Conservation (phyloP, 495 filamentous ascomycete species). For the Penicillium goetzii region DNA sequence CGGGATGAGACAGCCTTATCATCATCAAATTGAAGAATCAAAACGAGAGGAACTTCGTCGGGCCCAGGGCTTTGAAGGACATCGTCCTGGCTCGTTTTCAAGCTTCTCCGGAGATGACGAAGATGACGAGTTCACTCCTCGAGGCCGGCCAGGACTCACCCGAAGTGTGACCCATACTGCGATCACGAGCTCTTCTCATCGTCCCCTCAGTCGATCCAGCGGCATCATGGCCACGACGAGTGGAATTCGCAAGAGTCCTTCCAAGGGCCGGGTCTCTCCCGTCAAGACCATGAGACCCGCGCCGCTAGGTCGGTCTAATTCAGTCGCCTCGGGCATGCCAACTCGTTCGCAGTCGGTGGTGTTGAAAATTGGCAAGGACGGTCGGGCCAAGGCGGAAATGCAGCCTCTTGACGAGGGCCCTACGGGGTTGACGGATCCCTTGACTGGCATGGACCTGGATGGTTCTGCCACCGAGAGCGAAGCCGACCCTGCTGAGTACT, state of each 20-base stretch:
- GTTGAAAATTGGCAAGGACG: slow-evolving; percentile 72
- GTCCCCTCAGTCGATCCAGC: slow-evolving; percentile 35
- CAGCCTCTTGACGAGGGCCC: slow-evolving; percentile 55
- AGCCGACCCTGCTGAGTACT: slow-evolving; percentile 63
- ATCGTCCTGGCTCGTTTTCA: slow-evolving; percentile 16
- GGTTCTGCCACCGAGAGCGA: slow-evolving; percentile 54
- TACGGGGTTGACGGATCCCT: slow-evolving; percentile 46
- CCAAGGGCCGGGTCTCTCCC: slow-evolving; percentile 48
- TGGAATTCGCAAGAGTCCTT: slow-evolving; percentile 51
- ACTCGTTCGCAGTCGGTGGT: slow-evolving; percentile 56
- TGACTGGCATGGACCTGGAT: slow-evolving; percentile 50
- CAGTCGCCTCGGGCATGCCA: slow-evolving; percentile 36
- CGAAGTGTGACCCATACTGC: slow-evolving; percentile 60
- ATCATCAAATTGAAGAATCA: slow-evolving; percentile 61
- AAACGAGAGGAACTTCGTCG: slow-evolving; percentile 56
- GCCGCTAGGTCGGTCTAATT: slow-evolving; percentile 38
- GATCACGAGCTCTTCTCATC: slow-evolving; percentile 34
- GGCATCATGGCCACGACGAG: slow-evolving; percentile 41
- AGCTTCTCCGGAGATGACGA: slow-evolving; percentile 45
- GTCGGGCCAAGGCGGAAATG: slow-evolving; percentile 72
- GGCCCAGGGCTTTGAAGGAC: slow-evolving; percentile 27
- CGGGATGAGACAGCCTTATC: slow-evolving; percentile 55
- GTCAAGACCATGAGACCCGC: slow-evolving; percentile 40
- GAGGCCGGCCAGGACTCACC: slow-evolving; percentile 57
- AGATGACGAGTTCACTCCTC: slow-evolving; percentile 47